Evolutionary conservation across 306 rosid species (phyloP).

Genomic region (Glycine tomentella): DNA sequence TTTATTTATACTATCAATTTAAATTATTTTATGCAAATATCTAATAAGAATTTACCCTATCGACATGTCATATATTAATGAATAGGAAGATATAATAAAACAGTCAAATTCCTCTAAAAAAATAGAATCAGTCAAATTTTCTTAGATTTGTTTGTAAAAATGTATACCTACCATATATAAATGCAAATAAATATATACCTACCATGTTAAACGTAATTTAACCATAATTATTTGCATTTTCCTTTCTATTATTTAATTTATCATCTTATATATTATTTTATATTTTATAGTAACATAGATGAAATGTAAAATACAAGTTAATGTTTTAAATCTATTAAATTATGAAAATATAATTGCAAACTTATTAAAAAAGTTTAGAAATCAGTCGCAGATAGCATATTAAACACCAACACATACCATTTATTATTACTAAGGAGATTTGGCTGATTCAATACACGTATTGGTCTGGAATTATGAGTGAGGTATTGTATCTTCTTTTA

Average conservation of each 20-base stretch:
- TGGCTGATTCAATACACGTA: too few species aligned
- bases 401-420: too few species aligned
- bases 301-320: not conserved
- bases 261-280: too few species aligned
- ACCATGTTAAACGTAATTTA: too few species aligned
- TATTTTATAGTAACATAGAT: too few species aligned
- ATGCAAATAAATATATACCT: not conserved
- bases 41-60: not conserved
- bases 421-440: too few species aligned
- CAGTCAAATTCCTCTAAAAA: not conserved
- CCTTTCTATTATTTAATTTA: too few species aligned
- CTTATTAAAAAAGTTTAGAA: not conserved
- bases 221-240: too few species aligned
- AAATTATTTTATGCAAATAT: not conserved
- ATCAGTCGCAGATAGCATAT: not conserved
- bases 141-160: not conserved
- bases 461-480: too few species aligned
- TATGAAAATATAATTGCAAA: not conserved
- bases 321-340: not conserved
- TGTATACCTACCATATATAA: not conserved
- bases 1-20: not conserved
- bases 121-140: not conserved
- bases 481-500: too few species aligned
- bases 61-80: not conserved
- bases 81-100: not conserved